A percentile compares a stretch with the other conserved stretches of the same genome.
phyloP scores from a whole-genome alignment of 2,329 filamentous ascomycete genomes.

The Endocalyx cinctus region DNA sequence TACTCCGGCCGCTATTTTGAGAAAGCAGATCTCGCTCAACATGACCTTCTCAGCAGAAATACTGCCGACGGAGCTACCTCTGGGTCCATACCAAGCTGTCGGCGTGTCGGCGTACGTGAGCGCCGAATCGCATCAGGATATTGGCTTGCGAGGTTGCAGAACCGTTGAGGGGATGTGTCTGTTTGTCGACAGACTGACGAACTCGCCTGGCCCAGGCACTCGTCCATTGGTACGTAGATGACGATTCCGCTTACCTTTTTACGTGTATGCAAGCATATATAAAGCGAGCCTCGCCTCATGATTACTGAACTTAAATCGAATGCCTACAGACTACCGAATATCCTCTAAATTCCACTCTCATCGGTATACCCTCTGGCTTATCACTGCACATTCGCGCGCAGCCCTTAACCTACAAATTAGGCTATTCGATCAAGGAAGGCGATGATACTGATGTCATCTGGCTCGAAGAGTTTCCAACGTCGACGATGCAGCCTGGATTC shows the following conservation, averaged over 20 bases:
- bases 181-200: background rate
- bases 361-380: constrained; percentile 5
- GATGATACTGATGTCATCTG: background rate
- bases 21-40: constrained; percentile 26
- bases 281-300: no score
- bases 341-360: constrained; percentile 4
- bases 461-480: background rate
- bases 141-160: constrained; percentile 21
- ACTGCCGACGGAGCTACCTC: constrained; percentile 8
- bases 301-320: no score
- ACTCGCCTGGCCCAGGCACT: background rate
- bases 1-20: constrained; percentile 22
- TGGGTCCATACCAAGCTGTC: constrained; percentile 17
- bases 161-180: constrained; percentile 9
- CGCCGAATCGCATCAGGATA: constrained; percentile 22
- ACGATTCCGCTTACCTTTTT: no score
- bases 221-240: background rate
- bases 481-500: background rate
- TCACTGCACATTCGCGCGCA: constrained; percentile 17
- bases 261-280: no score
- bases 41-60: constrained; percentile 26
- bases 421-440: constrained; percentile 14
- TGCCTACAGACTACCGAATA: no score
- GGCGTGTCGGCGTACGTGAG: constrained; percentile 23
- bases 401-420: constrained; percentile 17